Evolutionary conservation across 768 basidiomycete species (phyloP), one percentile per base, ranked within the genome.

Genomic region (Hydnomerulius pinastri): DNA sequence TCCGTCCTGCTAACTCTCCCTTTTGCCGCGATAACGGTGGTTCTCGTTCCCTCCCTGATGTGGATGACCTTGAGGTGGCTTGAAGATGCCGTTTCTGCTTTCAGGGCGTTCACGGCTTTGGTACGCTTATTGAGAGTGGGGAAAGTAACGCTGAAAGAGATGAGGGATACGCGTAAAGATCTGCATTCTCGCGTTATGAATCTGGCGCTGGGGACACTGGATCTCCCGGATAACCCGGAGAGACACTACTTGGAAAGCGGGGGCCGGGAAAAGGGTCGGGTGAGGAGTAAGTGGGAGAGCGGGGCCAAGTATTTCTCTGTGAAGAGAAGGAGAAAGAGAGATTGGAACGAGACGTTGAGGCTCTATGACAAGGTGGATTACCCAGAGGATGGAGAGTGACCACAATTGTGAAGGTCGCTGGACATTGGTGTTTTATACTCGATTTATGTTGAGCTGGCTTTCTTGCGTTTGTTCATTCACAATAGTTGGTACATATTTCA

Each of bases 61-160:
- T 95, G 92, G 92, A 84, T 93, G 74, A 80, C 87, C 15, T 73
- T 95, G 52, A 82, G 92, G 43, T 94, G 91, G 90, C 73, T 90
- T 33, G 92, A 95, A 63, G 92, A 94, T 57, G 83, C 86, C 1
- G 76, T 91, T 4, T 80, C 90, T 0, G 82, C 90, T 4, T 84
- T 87, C 62, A 83, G 92, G 36, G 92, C 92, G 3, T 80, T 86
- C 54, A 70, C 74, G 0, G 73, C 85, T 2, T 77, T 94, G 12
- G 56, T 72, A 6, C 79, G 84, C 12, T 72, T 94, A 7, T 67
- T 93, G 10, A 66, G 76, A 36, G 79, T 89, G 18, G 86, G 87
- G 6, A 77, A 79, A 40, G 60, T 71, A 4, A 79, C 79, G 3
- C 67, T 94, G 46, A 72, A 76, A 50, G 60, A 71, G 36, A 73